A percentile compares a stretch with the other conserved stretches of the same genome.
phyloP scores from a whole-genome alignment of 345 rosid species.

The Capsella bursapastoris region DNA sequence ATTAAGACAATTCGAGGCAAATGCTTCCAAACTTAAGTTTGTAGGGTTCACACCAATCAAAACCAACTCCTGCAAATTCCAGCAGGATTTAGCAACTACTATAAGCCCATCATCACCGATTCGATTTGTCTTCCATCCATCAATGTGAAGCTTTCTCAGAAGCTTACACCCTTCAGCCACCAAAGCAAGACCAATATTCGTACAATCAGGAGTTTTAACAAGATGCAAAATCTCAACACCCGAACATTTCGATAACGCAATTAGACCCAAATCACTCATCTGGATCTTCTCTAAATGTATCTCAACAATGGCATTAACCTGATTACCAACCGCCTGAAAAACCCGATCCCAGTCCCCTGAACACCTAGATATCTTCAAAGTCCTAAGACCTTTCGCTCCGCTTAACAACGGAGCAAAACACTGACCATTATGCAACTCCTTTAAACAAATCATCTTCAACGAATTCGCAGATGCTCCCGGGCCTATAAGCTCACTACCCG shows the following conservation, averaged over 20 bases:
- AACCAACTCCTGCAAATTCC: conserved; percentile 74
- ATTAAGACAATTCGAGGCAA: conserved; percentile 67
- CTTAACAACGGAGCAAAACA: conserved; percentile 70
- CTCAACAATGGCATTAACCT: conserved; percentile 57
- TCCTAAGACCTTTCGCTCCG: conserved; percentile 65
- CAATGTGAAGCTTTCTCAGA: conserved; percentile 52
- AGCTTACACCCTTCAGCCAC: conserved; percentile 64
- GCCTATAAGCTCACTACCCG: conserved; percentile 36
- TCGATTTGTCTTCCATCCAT: conserved; percentile 57
- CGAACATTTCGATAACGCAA: conserved; percentile 59
- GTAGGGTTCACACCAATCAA: conserved; percentile 76
- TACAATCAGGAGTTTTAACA: conserved; percentile 73
- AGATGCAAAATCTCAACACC: conserved; percentile 74
- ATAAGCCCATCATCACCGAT: conserved; percentile 71
- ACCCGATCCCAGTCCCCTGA: conserved; percentile 74
- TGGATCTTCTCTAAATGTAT: conserved; percentile 76
- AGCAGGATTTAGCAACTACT: conserved; percentile 61
- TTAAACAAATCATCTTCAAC: conserved; percentile 67
- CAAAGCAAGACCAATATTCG: conserved; percentile 58
- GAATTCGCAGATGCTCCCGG: conserved; percentile 59
- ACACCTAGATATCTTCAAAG: conserved; percentile 43
- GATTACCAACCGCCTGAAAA: conserved; percentile 51
- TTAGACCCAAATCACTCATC: conserved; percentile 63
- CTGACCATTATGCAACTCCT: conserved; percentile 79
- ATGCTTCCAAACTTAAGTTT: conserved; percentile 55